Conservation (phyloP, 495 filamentous ascomycete genomes). For the Pseudomonodictys pantanalensis region DNA sequence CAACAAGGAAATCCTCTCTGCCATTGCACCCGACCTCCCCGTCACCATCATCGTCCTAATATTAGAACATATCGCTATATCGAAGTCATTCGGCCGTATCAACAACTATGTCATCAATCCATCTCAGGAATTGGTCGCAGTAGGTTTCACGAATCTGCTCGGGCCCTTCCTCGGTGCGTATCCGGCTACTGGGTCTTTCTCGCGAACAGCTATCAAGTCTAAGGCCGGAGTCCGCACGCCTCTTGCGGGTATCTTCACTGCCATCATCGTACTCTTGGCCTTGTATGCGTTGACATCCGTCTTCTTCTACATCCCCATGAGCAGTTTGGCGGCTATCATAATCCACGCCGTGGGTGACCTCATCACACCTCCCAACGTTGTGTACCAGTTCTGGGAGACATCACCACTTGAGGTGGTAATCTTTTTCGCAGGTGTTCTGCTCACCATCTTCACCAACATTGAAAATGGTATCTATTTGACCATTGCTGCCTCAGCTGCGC, state of each 20-base stretch:
- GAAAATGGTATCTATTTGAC: constrained; percentile 92
- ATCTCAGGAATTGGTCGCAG: constrained; percentile 93
- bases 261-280: constrained; percentile 79
- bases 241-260: constrained; percentile 88
- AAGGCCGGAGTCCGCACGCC: constrained; percentile 95
- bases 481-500: constrained; percentile 65
- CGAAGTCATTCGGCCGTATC: constrained; percentile 93
- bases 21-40: constrained; percentile 64
- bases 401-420: constrained; percentile 86
- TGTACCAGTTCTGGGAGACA: constrained; percentile 94
- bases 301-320: constrained; percentile 90
- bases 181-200: constrained; percentile 94
- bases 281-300: constrained; percentile 90
- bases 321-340: constrained; percentile 82
- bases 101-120: constrained; percentile 98
- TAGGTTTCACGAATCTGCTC: constrained; percentile 86
- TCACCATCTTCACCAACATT: constrained; percentile 83
- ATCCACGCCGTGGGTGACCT: constrained; percentile 96
- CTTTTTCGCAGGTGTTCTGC: constrained; percentile 89
- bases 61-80: constrained; percentile 82
- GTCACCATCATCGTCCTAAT: constrained; percentile 89
- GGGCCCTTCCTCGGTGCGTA: constrained; percentile 94
- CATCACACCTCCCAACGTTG: constrained; percentile 86
- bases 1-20: constrained; percentile 56
- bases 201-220: constrained; percentile 93